phyloP scores from a whole-genome alignment of 371 early-diverging fungal genomes.

The Mortierella sp. region DNA sequence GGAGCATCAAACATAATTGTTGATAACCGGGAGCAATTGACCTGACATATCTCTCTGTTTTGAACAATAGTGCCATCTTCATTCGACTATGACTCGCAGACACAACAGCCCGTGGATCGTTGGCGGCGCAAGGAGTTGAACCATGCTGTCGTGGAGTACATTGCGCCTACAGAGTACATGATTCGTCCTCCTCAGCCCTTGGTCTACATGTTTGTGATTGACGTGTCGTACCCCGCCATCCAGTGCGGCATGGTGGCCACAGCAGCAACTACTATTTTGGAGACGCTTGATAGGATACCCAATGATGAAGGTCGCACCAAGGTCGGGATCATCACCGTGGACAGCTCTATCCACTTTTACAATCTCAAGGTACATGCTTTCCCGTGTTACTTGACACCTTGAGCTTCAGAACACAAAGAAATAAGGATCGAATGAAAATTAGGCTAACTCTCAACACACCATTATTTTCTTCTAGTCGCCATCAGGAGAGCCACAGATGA shows the following conservation, averaged over 20 bases:
- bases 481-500: slow-evolving; percentile 89
- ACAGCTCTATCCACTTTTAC: slow-evolving; percentile 91
- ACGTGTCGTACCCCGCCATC: slow-evolving; percentile 92
- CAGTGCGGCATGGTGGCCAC: slow-evolving; percentile 83
- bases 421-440: not conserved
- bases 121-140: slow-evolving; percentile 91
- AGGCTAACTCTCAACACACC: not conserved
- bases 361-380: slow-evolving; percentile 75
- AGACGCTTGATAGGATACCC: slow-evolving; percentile 88
- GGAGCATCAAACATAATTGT: not conserved
- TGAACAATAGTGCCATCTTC: slow-evolving; percentile 76
- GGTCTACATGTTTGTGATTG: slow-evolving; percentile 92
- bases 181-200: slow-evolving; percentile 95
- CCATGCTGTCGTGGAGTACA: slow-evolving; percentile 91
- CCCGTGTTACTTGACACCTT: slow-evolving; percentile 62
- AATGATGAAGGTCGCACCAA: slow-evolving; percentile 90
- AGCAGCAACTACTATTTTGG: slow-evolving; percentile 86
- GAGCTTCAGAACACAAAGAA: not conserved
- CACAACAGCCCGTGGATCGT: slow-evolving; percentile 86
- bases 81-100: slow-evolving; percentile 91
- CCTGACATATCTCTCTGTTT: slow-evolving; percentile 75
- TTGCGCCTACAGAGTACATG: slow-evolving; percentile 96
- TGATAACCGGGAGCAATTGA: slow-evolving; percentile 76
- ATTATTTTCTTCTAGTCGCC: slow-evolving; percentile 39
- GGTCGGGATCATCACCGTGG: slow-evolving; percentile 92